Base-by-base conservation (phyloP, 2,329 filamentous ascomycete genomes). In the Penicillium sp. region DNA sequence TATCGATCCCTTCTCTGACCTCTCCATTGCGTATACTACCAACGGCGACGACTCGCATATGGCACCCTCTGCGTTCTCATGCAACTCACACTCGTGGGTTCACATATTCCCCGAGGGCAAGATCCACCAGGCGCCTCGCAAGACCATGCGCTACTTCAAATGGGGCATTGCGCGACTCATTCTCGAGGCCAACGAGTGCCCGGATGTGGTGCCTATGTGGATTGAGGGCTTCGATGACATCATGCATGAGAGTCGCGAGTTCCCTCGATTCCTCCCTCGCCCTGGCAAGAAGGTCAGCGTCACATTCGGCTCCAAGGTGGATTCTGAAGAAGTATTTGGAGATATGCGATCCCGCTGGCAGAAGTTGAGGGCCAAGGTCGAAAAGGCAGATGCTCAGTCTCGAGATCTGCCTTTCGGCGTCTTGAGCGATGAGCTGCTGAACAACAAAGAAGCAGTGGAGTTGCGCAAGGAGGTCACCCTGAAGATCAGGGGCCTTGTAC, bases 41-140 rank as follows among this genome's bases (percentile, higher is more conserved):
- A 72, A 73, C 22, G 73, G 73, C 2, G 67, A 75, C 19, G 78
- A 78, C 60, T 71, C 77, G 0, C 90, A 91, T 72, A 80, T 84
- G 0, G 85, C 91, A 0, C 92, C 92, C 1, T 88, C 91, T 1
- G 84, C 87, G 50, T 93, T 90, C 73, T 75, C 85, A 2, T 83
- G 78, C 63, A 88, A 92, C 68, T 86, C 86, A 47, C 84, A 90
- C 74, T 86, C 87, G 46, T 99, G 95, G 95, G 81, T 99, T 4
- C 95, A 99, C 75, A 89, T 98, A 55, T 98, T 98, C 75, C 95
- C 95, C 13, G 95, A 99, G 77, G 95, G 92, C 50, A 92, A 90
- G 75, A 92, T 96, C 47, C 93, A 98, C 76, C 95, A 99, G 78
- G 88, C 92, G 65, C 85, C 89, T 1, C 81, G 87, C 43, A 87